phyloP scores from a whole-genome alignment of 2,329 filamentous ascomycete genomes.

The Pyrenophora tritici-repentis region DNA sequence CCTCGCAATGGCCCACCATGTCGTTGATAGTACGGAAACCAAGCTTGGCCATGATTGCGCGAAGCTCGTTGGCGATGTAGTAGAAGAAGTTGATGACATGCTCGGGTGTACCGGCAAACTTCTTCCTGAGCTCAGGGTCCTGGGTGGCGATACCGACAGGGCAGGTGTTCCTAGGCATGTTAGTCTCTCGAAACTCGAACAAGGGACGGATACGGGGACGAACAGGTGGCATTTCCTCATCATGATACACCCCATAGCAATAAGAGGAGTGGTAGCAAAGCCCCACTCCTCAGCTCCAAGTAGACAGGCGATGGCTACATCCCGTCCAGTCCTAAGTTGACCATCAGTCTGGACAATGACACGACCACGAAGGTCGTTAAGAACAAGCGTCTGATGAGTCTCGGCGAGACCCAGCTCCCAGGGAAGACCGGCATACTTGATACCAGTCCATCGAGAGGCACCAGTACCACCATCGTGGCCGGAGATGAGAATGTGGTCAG shows the following conservation, averaged over 20 bases:
- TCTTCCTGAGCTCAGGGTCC: slow-evolving; percentile 90
- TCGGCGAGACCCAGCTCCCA: slow-evolving; percentile 97
- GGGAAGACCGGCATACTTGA: slow-evolving; percentile 95
- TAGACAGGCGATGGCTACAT: slow-evolving; percentile 91
- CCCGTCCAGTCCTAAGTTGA: slow-evolving; percentile 87
- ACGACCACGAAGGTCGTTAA: slow-evolving; percentile 94
- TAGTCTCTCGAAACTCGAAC: too few relatives aligned
- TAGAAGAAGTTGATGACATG: slow-evolving; percentile 99
- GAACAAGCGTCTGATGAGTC: slow-evolving; percentile 92
- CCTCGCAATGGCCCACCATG: slow-evolving; percentile 93
- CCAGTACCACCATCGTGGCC: slow-evolving; percentile 97
- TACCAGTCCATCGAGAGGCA: slow-evolving; percentile 96
- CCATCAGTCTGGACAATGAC: slow-evolving; percentile 96
- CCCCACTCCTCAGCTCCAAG: slow-evolving; percentile 98
- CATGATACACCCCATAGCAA: slow-evolving; percentile 96
- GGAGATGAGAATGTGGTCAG: slow-evolving; percentile 94
- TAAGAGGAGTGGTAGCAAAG: slow-evolving; percentile 91
- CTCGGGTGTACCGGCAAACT: slow-evolving; percentile 90
- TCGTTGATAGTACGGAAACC: slow-evolving; percentile 96
- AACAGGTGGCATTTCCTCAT: slow-evolving; percentile 69
- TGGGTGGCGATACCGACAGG: slow-evolving; percentile 95
- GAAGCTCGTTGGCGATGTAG: slow-evolving; percentile 93
- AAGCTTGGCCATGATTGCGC: slow-evolving; percentile 94
- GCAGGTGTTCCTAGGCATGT: too few relatives aligned
- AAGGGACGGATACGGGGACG: too few relatives aligned